A percentile compares a stretch with the other conserved stretches of the same genome.
Evolutionary conservation across 169 alveolate genomes (phyloP).

Genomic region (Plasmodium chabaudi): DNA sequence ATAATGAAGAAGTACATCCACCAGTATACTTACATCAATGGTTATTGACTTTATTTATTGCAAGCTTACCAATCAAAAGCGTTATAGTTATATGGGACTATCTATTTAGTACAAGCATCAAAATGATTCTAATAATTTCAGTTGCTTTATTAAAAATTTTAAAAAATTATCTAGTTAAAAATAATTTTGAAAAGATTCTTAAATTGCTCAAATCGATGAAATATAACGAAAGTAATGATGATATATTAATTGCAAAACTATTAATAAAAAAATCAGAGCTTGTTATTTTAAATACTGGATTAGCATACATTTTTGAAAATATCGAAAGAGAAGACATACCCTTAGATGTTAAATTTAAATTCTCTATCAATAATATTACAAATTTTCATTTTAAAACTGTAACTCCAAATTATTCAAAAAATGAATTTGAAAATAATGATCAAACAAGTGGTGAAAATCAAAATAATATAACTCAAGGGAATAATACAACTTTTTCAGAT

Average conservation of each 20-base stretch:
- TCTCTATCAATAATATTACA: conserved; percentile 23
- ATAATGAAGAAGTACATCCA: conserved; percentile 78
- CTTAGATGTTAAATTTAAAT: conserved; percentile 31
- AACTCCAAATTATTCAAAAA: background rate
- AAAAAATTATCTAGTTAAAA: conserved; percentile 64
- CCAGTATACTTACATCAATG: conserved; percentile 83
- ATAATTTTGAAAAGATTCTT: conserved; percentile 68
- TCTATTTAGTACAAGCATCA: conserved; percentile 69
- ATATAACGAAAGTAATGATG: conserved; percentile 76
- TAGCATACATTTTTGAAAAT: conserved; percentile 38
- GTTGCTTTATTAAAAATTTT: conserved; percentile 58
- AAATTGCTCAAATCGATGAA: conserved; percentile 62
- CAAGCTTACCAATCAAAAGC: conserved; percentile 81
- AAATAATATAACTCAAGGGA: background rate
- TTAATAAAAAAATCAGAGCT: conserved; percentile 57
- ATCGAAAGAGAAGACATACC: conserved; percentile 48
- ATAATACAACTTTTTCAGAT: background rate
- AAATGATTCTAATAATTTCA: conserved; percentile 56
- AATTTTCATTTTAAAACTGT: conserved; percentile 36
- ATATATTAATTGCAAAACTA: conserved; percentile 59
- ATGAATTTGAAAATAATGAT: background rate
- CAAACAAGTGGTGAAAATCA: background rate
- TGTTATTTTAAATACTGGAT: conserved; percentile 27
- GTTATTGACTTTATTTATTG: conserved; percentile 79
- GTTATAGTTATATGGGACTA: conserved; percentile 82